Conservation (phyloP, 495 filamentous ascomycete genomes). For the Aspergillus panamensis region DNA sequence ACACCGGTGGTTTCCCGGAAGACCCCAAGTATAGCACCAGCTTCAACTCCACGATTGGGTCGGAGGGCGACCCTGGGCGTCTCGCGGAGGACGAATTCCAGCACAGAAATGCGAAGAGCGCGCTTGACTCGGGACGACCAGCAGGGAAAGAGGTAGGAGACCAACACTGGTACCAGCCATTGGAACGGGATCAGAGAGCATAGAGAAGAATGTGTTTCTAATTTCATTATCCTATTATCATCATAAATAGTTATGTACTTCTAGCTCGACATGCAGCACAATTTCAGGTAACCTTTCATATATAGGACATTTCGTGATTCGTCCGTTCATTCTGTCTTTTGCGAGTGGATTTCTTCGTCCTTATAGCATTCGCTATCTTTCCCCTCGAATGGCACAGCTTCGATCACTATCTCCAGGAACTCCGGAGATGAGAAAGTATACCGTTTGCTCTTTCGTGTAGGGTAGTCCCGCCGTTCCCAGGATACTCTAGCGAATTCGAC, state of each 20-base stretch:
- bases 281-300: background rate
- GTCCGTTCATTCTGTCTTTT: background rate
- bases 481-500: slow-evolving; percentile 26
- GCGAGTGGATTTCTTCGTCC: background rate
- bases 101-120: slow-evolving; percentile 38
- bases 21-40: slow-evolving; percentile 52
- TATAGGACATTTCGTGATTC: background rate
- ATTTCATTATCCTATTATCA: slow-evolving; percentile 24
- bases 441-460: background rate
- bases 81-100: slow-evolving; percentile 49
- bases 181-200: slow-evolving; percentile 45
- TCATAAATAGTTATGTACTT: slow-evolving; percentile 19
- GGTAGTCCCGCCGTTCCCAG: slow-evolving; percentile 13
- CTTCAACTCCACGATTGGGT: slow-evolving; percentile 58
- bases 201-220: slow-evolving; percentile 22
- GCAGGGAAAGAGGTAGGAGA: slow-evolving; percentile 41
- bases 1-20: slow-evolving; percentile 52
- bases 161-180: slow-evolving; percentile 38
- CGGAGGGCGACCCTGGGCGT: slow-evolving; percentile 59
- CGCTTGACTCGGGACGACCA: slow-evolving; percentile 32
- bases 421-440: background rate
- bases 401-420: slow-evolving; percentile 12
- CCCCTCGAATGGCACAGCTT: slow-evolving; percentile 7
- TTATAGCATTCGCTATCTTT: background rate
- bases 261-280: background rate